Evolutionary conservation across 768 basidiomycete species (phyloP).

Genomic region (Boletus rex-veris): DNA sequence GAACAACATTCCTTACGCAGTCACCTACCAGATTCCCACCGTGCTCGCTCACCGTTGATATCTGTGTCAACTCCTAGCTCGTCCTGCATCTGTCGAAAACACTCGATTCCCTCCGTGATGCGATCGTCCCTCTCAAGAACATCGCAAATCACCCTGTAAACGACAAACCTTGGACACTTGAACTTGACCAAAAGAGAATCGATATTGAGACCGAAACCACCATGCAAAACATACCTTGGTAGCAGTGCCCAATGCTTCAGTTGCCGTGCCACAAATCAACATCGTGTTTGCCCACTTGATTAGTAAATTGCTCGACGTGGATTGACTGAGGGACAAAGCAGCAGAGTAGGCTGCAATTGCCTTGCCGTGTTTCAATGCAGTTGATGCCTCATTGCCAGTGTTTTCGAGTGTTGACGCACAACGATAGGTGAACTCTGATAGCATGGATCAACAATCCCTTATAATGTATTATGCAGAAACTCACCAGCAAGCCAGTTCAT

Average conservation of each 20-base stretch:
- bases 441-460: neutral
- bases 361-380: neutral
- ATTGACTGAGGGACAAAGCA: neutral
- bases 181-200: neutral
- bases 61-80: neutral
- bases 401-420: neutral
- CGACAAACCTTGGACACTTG: neutral
- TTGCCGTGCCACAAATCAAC: neutral
- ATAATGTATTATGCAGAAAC: neutral
- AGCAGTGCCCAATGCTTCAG: neutral
- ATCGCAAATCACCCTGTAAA: neutral
- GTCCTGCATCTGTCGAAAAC: neutral
- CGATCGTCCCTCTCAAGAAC: neutral
- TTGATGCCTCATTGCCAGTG: neutral
- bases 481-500: slow-evolving; percentile 1
- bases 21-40: slow-evolving; percentile 7
- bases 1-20: neutral
- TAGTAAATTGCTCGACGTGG: neutral
- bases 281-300: neutral
- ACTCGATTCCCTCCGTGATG: neutral
- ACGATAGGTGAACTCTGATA: neutral
- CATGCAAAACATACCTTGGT: neutral
- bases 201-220: neutral
- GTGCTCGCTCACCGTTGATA: neutral
- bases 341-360: neutral